Percentiles rank a stretch among this genome's conserved stretches.
phyloP scores from a whole-genome alignment of 116 monocot species.

The Phalaenopsis hybrid region DNA sequence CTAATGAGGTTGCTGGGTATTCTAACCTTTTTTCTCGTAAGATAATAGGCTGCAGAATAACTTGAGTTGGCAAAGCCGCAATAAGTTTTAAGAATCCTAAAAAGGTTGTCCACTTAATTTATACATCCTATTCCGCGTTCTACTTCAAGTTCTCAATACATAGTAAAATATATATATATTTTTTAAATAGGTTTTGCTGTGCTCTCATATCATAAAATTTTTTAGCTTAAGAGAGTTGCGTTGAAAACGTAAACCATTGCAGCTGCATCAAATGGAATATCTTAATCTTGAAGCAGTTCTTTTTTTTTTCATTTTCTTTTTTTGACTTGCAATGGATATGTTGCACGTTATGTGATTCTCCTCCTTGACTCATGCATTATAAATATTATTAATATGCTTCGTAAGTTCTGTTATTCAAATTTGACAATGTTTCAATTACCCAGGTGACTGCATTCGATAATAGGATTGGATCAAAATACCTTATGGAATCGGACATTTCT shows the following conservation, averaged over 20 bases:
- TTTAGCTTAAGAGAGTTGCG: not conserved
- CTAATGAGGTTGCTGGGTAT: not conserved
- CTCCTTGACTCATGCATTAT: not conserved
- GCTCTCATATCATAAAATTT: not conserved
- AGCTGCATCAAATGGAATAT: not conserved
- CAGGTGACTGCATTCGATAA: slow-evolving; percentile 96
- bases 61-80: not conserved
- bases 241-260: not conserved
- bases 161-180: not conserved
- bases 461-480: slow-evolving; percentile 60
- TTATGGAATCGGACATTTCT: slow-evolving; percentile 66
- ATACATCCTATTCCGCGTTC: not conserved
- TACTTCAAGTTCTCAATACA: not conserved
- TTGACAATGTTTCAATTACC: not conserved
- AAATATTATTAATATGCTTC: not conserved
- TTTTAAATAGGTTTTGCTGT: not conserved
- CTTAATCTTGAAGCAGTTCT: not conserved
- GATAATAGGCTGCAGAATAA: not conserved
- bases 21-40: not conserved
- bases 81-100: not conserved
- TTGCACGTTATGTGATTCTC: not conserved
- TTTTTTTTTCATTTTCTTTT: not conserved
- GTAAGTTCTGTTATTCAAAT: not conserved
- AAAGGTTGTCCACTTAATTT: not conserved
- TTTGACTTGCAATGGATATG: not conserved